Evolutionary conservation across 2,329 filamentous ascomycete species (phyloP), one percentile per base, ranked within the genome.

Genomic region (Pseudopyrenochaeta lycopersici): DNA sequence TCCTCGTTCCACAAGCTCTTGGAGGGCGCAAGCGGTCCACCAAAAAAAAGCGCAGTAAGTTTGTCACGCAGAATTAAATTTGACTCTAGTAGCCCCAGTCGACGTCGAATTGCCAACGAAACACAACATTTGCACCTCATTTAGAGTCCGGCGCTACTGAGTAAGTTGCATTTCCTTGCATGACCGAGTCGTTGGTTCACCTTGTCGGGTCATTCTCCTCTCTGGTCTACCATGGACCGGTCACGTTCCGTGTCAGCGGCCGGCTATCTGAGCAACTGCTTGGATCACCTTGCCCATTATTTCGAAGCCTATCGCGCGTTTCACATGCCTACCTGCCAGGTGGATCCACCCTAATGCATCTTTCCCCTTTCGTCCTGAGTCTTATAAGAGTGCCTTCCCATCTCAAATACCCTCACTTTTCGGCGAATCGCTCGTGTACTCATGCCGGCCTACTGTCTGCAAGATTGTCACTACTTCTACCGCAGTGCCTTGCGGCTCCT

Each of bases 391-490:
- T 39, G 58, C 23, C 52, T 43, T 43, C 33, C 45, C 40, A 35
- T 27, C 62, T 55, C 62, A 50, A 58, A 42, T 60, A 52, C 49
- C 36, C 18, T 23, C 41, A 43, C 49, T 36, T 45, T 51, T 63
- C 56, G 56, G 58, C 56, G 27, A 58, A 64, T 50, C 47, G 49
- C 54, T 63, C 45, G 58, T 61, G 63, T 61, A 58, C 59, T 55
- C 60, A 96, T 96, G 91, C 90, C 90, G 82, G 78, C 84, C 68
- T 94, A 91, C 77, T 96, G 82, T 77, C 81, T 91, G 52, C 89
- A 95, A 83, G 90, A 96, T 78, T 96, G 90, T 72, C 91, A 96
- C 76, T 96, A 96, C 80, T 96, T 96, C 80, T 95, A 91, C 82
- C 91, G 91, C 82, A 96, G 89, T 77, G 90, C 91, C 73, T 81